Evolutionary conservation across 208 protist genomes (phyloP).

Genomic region (Novymonas esmeraldas): DNA sequence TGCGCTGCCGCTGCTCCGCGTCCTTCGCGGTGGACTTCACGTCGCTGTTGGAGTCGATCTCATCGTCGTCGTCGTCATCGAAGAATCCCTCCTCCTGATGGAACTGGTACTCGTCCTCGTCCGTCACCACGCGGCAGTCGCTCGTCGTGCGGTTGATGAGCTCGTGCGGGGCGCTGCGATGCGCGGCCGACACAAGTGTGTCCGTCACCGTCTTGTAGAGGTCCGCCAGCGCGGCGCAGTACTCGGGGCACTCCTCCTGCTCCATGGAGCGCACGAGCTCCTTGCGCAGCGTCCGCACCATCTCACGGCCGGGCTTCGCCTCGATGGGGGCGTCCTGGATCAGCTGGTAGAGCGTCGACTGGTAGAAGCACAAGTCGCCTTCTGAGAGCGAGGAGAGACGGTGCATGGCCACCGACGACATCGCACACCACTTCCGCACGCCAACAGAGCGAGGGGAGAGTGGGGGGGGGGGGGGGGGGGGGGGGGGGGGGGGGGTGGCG

Average conservation of each 20-base stretch:
- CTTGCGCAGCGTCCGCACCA: slow-evolving; percentile 76
- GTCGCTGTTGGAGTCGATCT: slow-evolving; percentile 61
- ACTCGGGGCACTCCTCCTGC: slow-evolving; percentile 63
- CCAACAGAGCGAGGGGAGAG: background rate
- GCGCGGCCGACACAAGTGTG: slow-evolving; percentile 76
- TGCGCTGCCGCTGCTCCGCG: slow-evolving; percentile 64
- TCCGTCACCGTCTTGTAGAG: slow-evolving; percentile 88
- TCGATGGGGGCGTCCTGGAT: slow-evolving; percentile 77
- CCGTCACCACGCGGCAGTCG: slow-evolving; percentile 75
- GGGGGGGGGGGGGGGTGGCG: background rate
- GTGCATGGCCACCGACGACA: slow-evolving; percentile 19
- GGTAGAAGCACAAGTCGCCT: slow-evolving; percentile 80
- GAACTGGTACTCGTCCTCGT: slow-evolving; percentile 87
- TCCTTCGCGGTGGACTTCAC: slow-evolving; percentile 59
- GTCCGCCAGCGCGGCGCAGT: slow-evolving; percentile 61
- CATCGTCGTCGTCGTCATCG: slow-evolving; percentile 78
- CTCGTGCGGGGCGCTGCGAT: slow-evolving; percentile 79
- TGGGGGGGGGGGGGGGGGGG: background rate
- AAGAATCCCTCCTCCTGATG: slow-evolving; percentile 71
- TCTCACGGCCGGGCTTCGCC: slow-evolving; percentile 61
- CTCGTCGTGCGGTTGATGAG: slow-evolving; percentile 76
- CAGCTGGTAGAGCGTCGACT: slow-evolving; percentile 68
- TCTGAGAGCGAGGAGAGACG: slow-evolving; percentile 28
- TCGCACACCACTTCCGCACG: background rate
- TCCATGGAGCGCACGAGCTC: slow-evolving; percentile 76